Percentiles rank a stretch among this genome's conserved stretches.
phyloP scores from a whole-genome alignment of 2,329 filamentous ascomycete species.

The Fusarium burgessii region DNA sequence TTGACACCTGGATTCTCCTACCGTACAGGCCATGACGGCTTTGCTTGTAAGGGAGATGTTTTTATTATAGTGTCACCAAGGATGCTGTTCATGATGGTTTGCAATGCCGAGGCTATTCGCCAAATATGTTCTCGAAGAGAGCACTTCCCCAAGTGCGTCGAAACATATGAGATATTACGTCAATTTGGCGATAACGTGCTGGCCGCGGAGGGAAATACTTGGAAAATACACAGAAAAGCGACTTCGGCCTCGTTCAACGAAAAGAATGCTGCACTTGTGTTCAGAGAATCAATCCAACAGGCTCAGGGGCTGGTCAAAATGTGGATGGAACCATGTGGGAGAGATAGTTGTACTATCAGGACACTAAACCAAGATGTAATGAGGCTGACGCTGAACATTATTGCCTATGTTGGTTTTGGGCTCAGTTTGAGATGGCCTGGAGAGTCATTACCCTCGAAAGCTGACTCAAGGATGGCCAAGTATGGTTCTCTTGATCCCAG shows the following conservation, averaged over 20 bases:
- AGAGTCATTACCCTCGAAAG: conserved; percentile 60
- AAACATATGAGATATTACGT: conserved; percentile 52
- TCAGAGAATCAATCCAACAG: conserved; percentile 71
- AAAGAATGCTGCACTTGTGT: conserved; percentile 77
- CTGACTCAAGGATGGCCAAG: conserved; percentile 60
- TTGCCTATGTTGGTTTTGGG: conserved; percentile 78
- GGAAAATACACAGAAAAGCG: conserved; percentile 79
- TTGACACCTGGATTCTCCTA: conserved; percentile 72
- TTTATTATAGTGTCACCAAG: conserved; percentile 74
- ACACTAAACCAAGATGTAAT: conserved; percentile 74
- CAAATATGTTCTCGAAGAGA: conserved; percentile 75
- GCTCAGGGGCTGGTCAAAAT: conserved; percentile 69
- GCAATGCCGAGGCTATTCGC: conserved; percentile 73
- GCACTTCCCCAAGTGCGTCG: conserved; percentile 68
- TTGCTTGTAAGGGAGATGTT: conserved; percentile 69
- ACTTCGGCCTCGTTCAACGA: conserved; percentile 81
- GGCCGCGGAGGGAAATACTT: conserved; percentile 74
- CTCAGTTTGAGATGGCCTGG: conserved; percentile 72
- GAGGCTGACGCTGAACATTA: conserved; percentile 67
- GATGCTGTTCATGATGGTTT: conserved; percentile 65
- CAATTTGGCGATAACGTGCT: conserved; percentile 78
- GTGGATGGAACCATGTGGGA: conserved; percentile 60
- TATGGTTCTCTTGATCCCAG: conserved; percentile 61
- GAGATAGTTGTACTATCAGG: conserved; percentile 58
- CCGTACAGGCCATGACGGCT: conserved; percentile 66